Evolutionary conservation across 257 asterid species (phyloP).

Genomic region (Thymus quinquecostatus): DNA sequence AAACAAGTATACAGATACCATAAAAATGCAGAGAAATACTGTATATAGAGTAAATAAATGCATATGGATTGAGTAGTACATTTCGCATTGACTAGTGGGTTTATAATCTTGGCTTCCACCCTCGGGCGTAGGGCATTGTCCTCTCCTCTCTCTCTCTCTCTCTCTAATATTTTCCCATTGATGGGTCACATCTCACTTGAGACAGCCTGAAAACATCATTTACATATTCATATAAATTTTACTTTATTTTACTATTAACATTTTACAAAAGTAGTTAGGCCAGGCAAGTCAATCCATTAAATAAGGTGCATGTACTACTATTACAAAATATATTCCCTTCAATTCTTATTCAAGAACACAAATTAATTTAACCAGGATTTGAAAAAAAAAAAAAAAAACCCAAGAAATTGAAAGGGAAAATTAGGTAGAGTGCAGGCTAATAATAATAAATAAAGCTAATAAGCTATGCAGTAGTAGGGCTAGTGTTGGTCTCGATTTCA

Average conservation of each 20-base stretch:
- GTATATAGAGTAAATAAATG: no score
- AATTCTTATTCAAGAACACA: neutral
- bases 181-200: slow-evolving; percentile 36
- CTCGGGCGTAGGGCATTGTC: slow-evolving; percentile 31
- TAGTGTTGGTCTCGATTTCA: slow-evolving; percentile 36
- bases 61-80: slow-evolving; percentile 14
- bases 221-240: neutral
- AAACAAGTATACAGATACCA: no score
- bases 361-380: neutral
- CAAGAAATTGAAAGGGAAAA: neutral
- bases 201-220: slow-evolving; percentile 5
- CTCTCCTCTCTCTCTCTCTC: neutral
- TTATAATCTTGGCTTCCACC: slow-evolving; percentile 18
- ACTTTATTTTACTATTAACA: neutral
- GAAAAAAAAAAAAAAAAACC: neutral
- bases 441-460: slow-evolving; percentile 20
- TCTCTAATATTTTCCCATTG: slow-evolving; percentile 13
- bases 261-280: neutral
- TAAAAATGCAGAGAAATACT: no score
- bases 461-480: neutral
- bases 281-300: slow-evolving; percentile 5
- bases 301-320: neutral
- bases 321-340: neutral
- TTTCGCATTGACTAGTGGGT: slow-evolving; percentile 16
- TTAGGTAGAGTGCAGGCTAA: neutral